These are phyloP conservation scores for Tetradesmus obliquus DNA, from an alignment of 139 green algal species.

Conservation along the genomic window DNA sequence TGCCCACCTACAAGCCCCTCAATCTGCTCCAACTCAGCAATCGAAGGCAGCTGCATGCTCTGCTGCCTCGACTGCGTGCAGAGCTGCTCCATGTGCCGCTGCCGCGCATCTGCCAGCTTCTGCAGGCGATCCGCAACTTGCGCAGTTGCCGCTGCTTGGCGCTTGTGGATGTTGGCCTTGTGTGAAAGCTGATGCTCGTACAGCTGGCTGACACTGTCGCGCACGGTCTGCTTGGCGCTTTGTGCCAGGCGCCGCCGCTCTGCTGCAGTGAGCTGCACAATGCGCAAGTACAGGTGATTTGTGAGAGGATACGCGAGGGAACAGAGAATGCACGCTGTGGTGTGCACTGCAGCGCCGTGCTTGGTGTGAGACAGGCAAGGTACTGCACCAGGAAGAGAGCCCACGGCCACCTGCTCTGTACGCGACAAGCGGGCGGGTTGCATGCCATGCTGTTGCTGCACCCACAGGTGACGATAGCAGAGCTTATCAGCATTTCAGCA, in stretches of 20 bases:
- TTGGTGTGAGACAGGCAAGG: background rate
- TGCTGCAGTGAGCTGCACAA: conserved; percentile 26
- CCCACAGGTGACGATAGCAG: background rate
- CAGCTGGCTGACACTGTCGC: background rate
- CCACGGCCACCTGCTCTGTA: background rate
- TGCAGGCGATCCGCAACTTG: conserved; percentile 3
- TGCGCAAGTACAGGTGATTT: background rate
- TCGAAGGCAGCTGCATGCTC: background rate
- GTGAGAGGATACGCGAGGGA: background rate
- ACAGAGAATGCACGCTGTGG: background rate
- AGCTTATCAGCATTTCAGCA: background rate
- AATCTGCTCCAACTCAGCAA: background rate
- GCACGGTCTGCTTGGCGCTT: background rate
- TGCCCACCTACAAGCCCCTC: background rate
- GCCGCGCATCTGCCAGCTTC: conserved; percentile 14
- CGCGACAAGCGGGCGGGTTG: too few relatives aligned
- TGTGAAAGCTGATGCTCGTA: background rate
- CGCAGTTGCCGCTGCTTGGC: background rate
- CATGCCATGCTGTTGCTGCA: background rate
- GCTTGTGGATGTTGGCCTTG: background rate
- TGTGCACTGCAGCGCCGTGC: background rate
- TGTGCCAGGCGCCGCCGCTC: conserved; percentile 24
- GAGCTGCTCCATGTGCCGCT: background rate
- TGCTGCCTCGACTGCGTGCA: background rate
- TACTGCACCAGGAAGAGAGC: background rate